Evolutionary conservation across 805 yeast species (phyloP), one percentile per base, ranked within the genome.

Genomic region (Lipomyces starkeyi): DNA sequence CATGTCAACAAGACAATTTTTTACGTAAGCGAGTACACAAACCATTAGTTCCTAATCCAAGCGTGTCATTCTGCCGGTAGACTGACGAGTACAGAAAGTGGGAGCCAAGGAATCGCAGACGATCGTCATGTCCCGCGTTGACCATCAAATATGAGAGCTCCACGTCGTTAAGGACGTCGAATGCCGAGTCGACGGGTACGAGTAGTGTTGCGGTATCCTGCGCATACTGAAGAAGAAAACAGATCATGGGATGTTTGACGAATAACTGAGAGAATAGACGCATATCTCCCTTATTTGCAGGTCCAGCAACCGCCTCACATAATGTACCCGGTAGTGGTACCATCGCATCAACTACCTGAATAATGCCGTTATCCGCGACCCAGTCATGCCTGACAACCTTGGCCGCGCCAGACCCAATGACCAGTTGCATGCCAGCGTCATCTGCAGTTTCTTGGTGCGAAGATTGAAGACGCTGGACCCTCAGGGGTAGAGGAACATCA

Each of bases 351-450:
- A 73, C 63, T 2, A 73, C 74, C 37, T 73, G 75, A 5, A 73
- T 66, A 8, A 73, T 63, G 20, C 75, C 75, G 58, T 73, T 73
- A 29, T 70, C 69, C n/a, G 75, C 75, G 7, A 58, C 34, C 75
- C 75, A 73, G 61, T 73, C 75, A 29, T 69, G 63, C 25, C 62
- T 73, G 8, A 73, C 61, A 27, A 71, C 69, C 14, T 32, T 63
- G 22, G 68, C 70, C 14, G 52, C 58, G 59, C 69, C 72, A 20
- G 22, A 25, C 22, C 49, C 64, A 14, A 71, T 54, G 3, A 58
- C 61, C 17, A 71, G 58, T 7, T 62, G 64, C 53, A 56, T 29
- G 17, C 69, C 71, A 2, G 53, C 17, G 8, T 49, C 66, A 37
- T 65, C 62, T 17, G 58, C 20, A 2, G 62, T 58, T 9, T 14